A percentile compares a stretch with the other conserved stretches of the same genome.
Conservation (phyloP, 768 basidiomycete genomes). For the Xerocomellus dryophilus region DNA sequence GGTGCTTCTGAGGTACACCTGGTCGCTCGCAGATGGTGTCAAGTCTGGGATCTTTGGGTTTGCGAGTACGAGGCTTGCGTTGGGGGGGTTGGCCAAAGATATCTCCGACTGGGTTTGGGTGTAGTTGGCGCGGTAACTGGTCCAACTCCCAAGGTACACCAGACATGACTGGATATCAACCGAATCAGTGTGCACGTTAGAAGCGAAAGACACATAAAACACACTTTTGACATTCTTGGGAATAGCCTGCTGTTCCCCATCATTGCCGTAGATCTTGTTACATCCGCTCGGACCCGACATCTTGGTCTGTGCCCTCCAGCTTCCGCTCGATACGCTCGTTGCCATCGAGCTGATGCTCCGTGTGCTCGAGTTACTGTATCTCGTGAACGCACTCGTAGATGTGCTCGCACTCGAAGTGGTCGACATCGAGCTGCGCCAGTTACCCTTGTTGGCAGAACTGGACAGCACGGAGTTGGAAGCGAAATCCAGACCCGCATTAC, state of each 20-base stretch:
- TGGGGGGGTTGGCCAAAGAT: constrained; percentile 54
- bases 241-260: constrained; percentile 30
- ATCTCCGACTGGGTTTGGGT: constrained; percentile 59
- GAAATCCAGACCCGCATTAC: constrained; percentile 46
- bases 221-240: constrained; percentile 82
- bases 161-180: constrained; percentile 53
- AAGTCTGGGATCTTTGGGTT: constrained; percentile 62
- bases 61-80: constrained; percentile 66
- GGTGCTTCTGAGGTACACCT: constrained; percentile 39
- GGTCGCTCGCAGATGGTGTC: constrained; percentile 78
- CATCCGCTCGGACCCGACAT: constrained; percentile 13
- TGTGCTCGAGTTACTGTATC: constrained; percentile 67
- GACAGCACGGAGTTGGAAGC: constrained; percentile 62
- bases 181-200: background rate
- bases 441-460: constrained; percentile 38
- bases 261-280: constrained; percentile 12
- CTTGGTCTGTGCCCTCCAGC: constrained; percentile 58
- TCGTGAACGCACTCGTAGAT: constrained; percentile 70
- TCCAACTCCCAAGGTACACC: constrained; percentile 76
- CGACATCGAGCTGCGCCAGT: constrained; percentile 77
- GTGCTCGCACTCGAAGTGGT: constrained; percentile 68
- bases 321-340: constrained; percentile 71
- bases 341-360: constrained; percentile 78
- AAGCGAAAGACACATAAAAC: constrained; percentile 28
- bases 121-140: constrained; percentile 64